phyloP scores from a whole-genome alignment of 331 rosid genomes.

The Stylosanthes scabra region DNA sequence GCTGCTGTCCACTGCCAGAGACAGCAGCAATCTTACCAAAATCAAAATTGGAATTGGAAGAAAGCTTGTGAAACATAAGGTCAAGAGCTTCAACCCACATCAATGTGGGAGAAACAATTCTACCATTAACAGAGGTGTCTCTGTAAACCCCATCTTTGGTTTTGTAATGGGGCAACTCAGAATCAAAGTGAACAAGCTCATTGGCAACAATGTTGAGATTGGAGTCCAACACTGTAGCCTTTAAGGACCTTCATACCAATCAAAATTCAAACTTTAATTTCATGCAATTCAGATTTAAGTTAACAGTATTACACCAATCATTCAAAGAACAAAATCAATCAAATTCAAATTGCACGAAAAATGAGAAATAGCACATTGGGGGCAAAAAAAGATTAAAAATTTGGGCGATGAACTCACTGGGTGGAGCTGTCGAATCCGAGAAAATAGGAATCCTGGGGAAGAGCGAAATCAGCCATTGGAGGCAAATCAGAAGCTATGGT shows the following conservation, averaged over 20 bases:
- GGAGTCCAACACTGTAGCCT: constrained; percentile 87
- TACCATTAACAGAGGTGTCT: constrained; percentile 69
- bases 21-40: constrained; percentile 72
- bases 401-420: constrained; percentile 61
- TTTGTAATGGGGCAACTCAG: constrained; percentile 86
- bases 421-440: constrained; percentile 95
- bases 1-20: constrained; percentile 98
- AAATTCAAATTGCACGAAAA: neutral
- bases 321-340: neutral
- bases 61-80: constrained; percentile 72
- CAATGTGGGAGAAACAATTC: constrained; percentile 91
- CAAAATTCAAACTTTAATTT: constrained; percentile 23
- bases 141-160: constrained; percentile 93
- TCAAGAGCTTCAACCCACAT: constrained; percentile 99
- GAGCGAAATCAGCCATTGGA: constrained; percentile 73
- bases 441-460: constrained; percentile 69
- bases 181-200: constrained; percentile 78
- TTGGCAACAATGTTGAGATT: constrained; percentile 72
- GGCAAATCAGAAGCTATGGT: neutral
- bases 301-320: neutral
- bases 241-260: constrained; percentile 69
- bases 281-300: constrained; percentile 30
- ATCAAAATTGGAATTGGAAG: constrained; percentile 63
- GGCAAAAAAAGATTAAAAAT: neutral
- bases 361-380: neutral